Evolutionary conservation across 1,284 basidiomycete species (phyloP).

Genomic region (Cryptococcus amylolentus): DNA sequence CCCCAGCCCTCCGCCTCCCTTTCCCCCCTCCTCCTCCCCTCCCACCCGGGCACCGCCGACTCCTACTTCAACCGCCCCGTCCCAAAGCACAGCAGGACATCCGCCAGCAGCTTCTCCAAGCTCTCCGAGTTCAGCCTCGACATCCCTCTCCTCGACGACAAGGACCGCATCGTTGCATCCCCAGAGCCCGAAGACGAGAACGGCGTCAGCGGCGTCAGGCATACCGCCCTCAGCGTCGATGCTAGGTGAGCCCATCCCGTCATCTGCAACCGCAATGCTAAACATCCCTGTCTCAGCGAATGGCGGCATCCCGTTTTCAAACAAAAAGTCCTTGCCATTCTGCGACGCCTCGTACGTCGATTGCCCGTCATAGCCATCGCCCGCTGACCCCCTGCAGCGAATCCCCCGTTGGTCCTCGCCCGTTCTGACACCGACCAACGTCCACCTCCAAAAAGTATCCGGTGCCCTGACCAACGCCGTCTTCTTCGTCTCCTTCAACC

Average conservation of each 20-base stretch:
- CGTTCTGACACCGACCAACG: conserved; percentile 48
- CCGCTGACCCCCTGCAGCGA: conserved; percentile 18
- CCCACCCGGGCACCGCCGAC: conserved; percentile 6
- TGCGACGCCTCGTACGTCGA: conserved; percentile 33
- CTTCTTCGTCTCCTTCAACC: conserved; percentile 72
- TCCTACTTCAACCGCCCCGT: conserved; percentile 13
- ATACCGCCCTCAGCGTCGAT: conserved; percentile 62
- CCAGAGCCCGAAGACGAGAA: conserved; percentile 14
- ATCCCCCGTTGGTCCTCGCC: conserved; percentile 50
- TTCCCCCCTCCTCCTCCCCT: background rate
- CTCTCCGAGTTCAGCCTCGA: conserved; percentile 46
- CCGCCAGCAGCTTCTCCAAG: conserved; percentile 44
- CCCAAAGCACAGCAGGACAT: conserved; percentile 30
- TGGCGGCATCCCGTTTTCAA: conserved; percentile 50
- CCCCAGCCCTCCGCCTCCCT: background rate
- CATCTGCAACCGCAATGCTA: background rate
- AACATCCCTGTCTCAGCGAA: conserved; percentile 22
- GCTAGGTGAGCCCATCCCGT: conserved; percentile 60
- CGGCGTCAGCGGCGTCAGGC: conserved; percentile 62
- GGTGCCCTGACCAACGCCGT: conserved; percentile 91
- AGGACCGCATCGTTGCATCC: conserved; percentile 15
- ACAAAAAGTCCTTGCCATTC: conserved; percentile 40
- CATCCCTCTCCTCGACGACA: conserved; percentile 16
- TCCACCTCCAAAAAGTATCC: conserved; percentile 74
- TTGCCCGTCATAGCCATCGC: background rate